phyloP scores from a whole-genome alignment of 345 rosid genomes.

The Aquilaria yunnanensis region DNA sequence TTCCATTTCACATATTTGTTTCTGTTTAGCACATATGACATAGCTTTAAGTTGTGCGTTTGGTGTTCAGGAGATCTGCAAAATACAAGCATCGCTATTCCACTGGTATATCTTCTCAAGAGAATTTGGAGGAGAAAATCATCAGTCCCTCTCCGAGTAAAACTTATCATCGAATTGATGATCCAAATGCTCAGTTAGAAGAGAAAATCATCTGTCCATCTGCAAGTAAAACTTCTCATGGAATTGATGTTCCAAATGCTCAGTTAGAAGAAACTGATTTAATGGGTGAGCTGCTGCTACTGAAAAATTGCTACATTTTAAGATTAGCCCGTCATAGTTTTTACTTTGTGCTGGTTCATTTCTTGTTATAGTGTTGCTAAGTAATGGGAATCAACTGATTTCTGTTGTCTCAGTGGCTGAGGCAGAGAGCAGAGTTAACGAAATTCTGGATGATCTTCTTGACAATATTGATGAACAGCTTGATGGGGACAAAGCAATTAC shows the following conservation, averaged over 20 bases:
- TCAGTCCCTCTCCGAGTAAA: constrained; percentile 14
- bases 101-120: constrained; percentile 30
- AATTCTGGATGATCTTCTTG: constrained; percentile 51
- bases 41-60: constrained; percentile 6
- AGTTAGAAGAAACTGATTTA: constrained; percentile 20
- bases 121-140: constrained; percentile 26
- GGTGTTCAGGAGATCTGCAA: constrained; percentile 27
- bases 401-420: constrained; percentile 35
- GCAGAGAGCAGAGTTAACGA: constrained; percentile 35
- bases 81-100: constrained; percentile 40
- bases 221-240: not conserved
- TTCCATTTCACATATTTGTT: constrained; percentile 4
- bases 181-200: constrained; percentile 24
- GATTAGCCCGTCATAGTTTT: not conserved
- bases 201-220: not conserved
- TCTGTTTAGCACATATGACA: constrained; percentile 1
- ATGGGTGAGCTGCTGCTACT: constrained; percentile 40
- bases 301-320: not conserved
- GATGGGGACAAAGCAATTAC: constrained; percentile 51
- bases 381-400: not conserved
- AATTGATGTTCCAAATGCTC: constrained; percentile 5
- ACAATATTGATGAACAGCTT: constrained; percentile 38
- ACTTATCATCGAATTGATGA: constrained; percentile 26
- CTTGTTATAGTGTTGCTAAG: constrained; percentile 6
- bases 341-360: constrained; percentile 10